Percentiles rank a stretch among this genome's conserved stretches.
Conservation (phyloP, 225 moss, liverwort and hornwort species). For the Asterella californica region DNA sequence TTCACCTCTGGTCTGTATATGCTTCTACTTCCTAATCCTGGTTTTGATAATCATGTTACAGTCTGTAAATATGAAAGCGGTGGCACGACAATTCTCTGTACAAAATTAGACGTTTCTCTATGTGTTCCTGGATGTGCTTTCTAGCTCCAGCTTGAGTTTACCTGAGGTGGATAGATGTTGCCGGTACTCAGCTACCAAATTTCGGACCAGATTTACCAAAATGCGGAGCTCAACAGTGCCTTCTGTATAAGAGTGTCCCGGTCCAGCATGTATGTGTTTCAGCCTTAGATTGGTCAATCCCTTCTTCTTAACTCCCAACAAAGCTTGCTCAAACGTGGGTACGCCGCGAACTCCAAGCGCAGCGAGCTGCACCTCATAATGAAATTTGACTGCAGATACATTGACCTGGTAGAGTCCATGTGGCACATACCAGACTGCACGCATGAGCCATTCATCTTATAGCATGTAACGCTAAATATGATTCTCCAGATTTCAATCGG, state of each 20-base stretch:
- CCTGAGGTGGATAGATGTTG: slow-evolving; percentile 47
- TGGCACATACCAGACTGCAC: neutral
- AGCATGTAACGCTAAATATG: neutral
- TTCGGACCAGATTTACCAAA: slow-evolving; percentile 69
- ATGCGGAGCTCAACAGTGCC: slow-evolving; percentile 75
- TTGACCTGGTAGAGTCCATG: slow-evolving; percentile 50
- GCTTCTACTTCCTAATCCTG: neutral
- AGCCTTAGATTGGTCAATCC: slow-evolving; percentile 76
- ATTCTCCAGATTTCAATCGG: neutral
- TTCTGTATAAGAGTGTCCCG: slow-evolving; percentile 87
- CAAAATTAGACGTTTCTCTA: neutral
- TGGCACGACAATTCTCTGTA: neutral
- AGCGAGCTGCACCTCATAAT: slow-evolving; percentile 89
- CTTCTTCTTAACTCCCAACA: slow-evolving; percentile 68
- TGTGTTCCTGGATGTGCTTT: slow-evolving; percentile 35
- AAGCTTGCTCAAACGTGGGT: slow-evolving; percentile 86
- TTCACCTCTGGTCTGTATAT: neutral
- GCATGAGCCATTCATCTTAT: neutral
- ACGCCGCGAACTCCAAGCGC: slow-evolving; percentile 77
- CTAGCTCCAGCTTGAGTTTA: slow-evolving; percentile 48
- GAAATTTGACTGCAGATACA: slow-evolving; percentile 68
- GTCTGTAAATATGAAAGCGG: neutral
- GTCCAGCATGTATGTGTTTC: slow-evolving; percentile 75
- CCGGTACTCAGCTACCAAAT: slow-evolving; percentile 67
- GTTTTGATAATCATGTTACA: neutral